Evolutionary conservation across 2,329 filamentous ascomycete species (phyloP).

Genomic region (Fusarium begoniae): DNA sequence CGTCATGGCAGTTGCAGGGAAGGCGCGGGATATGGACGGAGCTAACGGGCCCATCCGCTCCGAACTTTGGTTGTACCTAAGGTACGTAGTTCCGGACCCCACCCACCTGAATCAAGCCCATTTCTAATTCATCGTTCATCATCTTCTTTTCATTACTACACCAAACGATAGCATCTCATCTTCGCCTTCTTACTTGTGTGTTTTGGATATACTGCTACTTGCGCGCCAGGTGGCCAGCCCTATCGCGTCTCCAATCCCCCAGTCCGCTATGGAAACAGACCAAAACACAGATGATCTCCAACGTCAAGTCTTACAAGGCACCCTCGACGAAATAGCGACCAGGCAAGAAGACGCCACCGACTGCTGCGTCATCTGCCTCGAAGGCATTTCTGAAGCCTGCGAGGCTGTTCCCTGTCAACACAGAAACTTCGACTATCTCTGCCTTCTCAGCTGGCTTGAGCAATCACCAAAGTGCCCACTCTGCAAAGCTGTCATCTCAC

Average conservation of each 20-base stretch:
- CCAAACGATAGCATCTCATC: not conserved
- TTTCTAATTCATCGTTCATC: not conserved
- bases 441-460: conserved; percentile 83
- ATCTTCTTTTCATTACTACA: not conserved
- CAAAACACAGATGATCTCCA: conserved; percentile 46
- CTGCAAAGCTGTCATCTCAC: conserved; percentile 68
- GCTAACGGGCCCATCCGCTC: conserved; percentile 15
- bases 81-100: not conserved
- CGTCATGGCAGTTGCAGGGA: conserved; percentile 32
- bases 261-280: conserved; percentile 38
- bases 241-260: too few relatives aligned
- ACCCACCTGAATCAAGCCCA: conserved; percentile 5
- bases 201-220: not conserved
- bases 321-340: conserved; percentile 53
- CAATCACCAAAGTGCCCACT: conserved; percentile 78
- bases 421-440: conserved; percentile 84
- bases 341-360: conserved; percentile 38
- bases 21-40: not conserved
- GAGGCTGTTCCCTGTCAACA: conserved; percentile 81
- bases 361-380: conserved; percentile 89
- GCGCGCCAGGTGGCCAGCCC: not conserved
- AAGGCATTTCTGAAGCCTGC: conserved; percentile 75
- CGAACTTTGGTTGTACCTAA: not conserved
- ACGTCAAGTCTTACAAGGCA: conserved; percentile 54
- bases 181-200: not conserved